A percentile compares a stretch with the other conserved stretches of the same genome.
phyloP scores from a whole-genome alignment of 768 basidiomycete genomes.

The Amylocystis lapponica region DNA sequence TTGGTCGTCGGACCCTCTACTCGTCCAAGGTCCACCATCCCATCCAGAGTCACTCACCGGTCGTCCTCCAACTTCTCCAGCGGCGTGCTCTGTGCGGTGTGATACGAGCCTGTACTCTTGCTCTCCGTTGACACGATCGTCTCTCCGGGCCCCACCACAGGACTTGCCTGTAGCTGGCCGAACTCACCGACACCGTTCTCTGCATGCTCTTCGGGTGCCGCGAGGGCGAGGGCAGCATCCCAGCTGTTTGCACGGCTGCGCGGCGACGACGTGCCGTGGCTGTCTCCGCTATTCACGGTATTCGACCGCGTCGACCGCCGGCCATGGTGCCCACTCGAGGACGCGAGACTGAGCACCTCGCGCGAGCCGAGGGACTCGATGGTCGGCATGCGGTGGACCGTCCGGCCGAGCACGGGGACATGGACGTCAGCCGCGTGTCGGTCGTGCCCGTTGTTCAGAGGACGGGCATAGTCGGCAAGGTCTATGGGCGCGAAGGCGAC shows the following conservation, averaged over 20 bases:
- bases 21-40: too few relatives aligned
- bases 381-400: slow-evolving; percentile 72
- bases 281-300: slow-evolving; percentile 17
- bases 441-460: too few relatives aligned
- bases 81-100: too few relatives aligned
- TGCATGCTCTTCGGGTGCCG: slow-evolving; percentile 12
- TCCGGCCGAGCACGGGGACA: slow-evolving; percentile 56
- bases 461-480: slow-evolving; percentile 18
- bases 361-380: slow-evolving; percentile 73
- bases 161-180: slow-evolving; percentile 9
- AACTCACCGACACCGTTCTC: slow-evolving; percentile 4
- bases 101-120: not conserved
- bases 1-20: too few relatives aligned
- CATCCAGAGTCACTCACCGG: not conserved
- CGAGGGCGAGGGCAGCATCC: slow-evolving; percentile 20
- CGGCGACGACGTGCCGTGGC: slow-evolving; percentile 13
- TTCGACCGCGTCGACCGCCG: slow-evolving; percentile 24
- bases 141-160: slow-evolving; percentile 7
- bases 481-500: slow-evolving; percentile 32
- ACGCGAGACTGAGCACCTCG: slow-evolving; percentile 36
- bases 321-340: slow-evolving; percentile 9
- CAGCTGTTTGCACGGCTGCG: slow-evolving; percentile 21
- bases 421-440: slow-evolving; percentile 38
- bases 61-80: not conserved
- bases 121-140: slow-evolving; percentile 7